phyloP scores from a whole-genome alignment of 495 filamentous ascomycete genomes.

The Penicillium verhagenii region DNA sequence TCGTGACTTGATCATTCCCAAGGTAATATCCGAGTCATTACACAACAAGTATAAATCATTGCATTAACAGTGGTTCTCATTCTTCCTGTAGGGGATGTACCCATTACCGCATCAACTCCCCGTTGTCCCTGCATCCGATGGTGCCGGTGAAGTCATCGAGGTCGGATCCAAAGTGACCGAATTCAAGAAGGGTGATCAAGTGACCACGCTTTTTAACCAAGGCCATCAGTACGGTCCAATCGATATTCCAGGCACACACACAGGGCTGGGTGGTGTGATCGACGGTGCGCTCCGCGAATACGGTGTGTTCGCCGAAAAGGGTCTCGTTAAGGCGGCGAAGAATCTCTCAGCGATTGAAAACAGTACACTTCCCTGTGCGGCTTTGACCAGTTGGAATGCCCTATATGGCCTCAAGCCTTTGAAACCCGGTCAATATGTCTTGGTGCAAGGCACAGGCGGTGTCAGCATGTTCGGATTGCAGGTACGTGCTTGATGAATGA shows the following conservation, averaged over 20 bases:
- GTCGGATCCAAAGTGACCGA: constrained; percentile 64
- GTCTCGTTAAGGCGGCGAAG: constrained; percentile 62
- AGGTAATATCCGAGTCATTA: constrained; percentile 34
- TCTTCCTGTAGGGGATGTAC: constrained; percentile 58
- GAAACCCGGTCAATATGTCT: constrained; percentile 66
- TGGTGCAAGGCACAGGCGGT: constrained; percentile 81
- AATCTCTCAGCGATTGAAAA: constrained; percentile 64
- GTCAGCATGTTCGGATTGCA: constrained; percentile 76
- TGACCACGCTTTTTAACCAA: constrained; percentile 79
- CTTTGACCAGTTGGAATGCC: constrained; percentile 78
- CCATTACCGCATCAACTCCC: constrained; percentile 58
- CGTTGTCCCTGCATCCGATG: constrained; percentile 74
- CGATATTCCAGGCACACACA: constrained; percentile 34
- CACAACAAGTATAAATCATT: background rate
- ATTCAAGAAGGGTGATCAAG: constrained; percentile 70
- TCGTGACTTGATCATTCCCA: constrained; percentile 75
- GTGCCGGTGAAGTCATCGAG: constrained; percentile 68
- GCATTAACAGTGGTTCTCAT: background rate
- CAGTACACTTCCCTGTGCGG: constrained; percentile 70
- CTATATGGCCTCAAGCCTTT: constrained; percentile 69
- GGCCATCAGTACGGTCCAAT: constrained; percentile 63
- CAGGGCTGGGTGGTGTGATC: constrained; percentile 67
- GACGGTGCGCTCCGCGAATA: constrained; percentile 74
- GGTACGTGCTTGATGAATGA: constrained; percentile 37
- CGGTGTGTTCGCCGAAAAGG: constrained; percentile 66